These are phyloP conservation scores for Fusarium incarnatum DNA, from an alignment of 2,329 filamentous ascomycete species.

Conservation along the genomic window DNA sequence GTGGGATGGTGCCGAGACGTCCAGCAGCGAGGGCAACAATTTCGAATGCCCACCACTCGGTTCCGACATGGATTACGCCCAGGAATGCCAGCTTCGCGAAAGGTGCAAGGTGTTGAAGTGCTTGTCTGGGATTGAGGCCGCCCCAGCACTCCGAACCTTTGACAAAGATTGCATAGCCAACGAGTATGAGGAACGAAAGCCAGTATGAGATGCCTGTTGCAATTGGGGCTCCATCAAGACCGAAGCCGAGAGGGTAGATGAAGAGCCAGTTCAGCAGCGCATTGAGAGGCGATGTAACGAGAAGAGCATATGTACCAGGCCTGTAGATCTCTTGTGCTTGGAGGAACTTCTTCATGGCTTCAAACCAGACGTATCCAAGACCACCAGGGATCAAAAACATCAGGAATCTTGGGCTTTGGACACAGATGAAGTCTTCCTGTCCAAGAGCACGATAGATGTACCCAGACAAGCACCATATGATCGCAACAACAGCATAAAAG, in stretches of 20 bases:
- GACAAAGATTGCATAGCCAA: slow-evolving; percentile 78
- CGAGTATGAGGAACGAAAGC: slow-evolving; percentile 81
- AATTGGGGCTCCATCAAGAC: slow-evolving; percentile 81
- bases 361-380: slow-evolving; percentile 88
- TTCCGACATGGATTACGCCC: slow-evolving; percentile 85
- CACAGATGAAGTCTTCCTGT: slow-evolving; percentile 81
- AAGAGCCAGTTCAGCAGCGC: slow-evolving; percentile 84
- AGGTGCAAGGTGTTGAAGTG: slow-evolving; percentile 73
- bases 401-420: slow-evolving; percentile 78
- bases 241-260: slow-evolving; percentile 76
- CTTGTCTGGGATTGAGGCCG: slow-evolving; percentile 71
- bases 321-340: slow-evolving; percentile 91
- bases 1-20: slow-evolving; percentile 79
- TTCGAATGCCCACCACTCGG: slow-evolving; percentile 96
- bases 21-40: slow-evolving; percentile 88
- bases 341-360: slow-evolving; percentile 86
- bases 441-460: slow-evolving; percentile 79
- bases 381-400: slow-evolving; percentile 82
- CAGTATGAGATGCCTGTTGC: slow-evolving; percentile 89
- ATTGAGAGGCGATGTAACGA: slow-evolving; percentile 86
- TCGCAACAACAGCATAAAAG: slow-evolving; percentile 78
- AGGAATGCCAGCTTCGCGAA: slow-evolving; percentile 81
- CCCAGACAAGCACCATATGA: slow-evolving; percentile 81
- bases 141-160: slow-evolving; percentile 83
- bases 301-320: slow-evolving; percentile 83